A percentile compares a stretch with the other conserved stretches of the same genome.
Conservation (phyloP, 306 rosid species). For the Fragaria iinumae region DNA sequence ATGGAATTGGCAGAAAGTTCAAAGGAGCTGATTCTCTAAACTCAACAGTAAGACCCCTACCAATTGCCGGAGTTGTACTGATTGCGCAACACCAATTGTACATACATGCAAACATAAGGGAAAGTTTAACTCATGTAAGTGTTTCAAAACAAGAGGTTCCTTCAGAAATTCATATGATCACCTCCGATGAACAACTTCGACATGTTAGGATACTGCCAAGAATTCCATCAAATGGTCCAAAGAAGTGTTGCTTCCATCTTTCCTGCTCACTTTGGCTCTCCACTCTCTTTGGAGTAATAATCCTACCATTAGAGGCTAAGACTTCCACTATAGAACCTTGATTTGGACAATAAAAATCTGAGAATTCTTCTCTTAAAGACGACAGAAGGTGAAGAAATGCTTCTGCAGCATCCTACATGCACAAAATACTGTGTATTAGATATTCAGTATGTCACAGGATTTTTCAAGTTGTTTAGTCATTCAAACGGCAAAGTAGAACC, state of each 20-base stretch:
- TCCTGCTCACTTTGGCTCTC: slow-evolving; percentile 53
- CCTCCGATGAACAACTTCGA: slow-evolving; percentile 85
- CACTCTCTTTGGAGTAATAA: slow-evolving; percentile 48
- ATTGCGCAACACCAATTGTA: background rate
- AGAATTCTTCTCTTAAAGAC: slow-evolving; percentile 76
- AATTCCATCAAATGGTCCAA: slow-evolving; percentile 94
- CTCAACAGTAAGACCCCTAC: background rate
- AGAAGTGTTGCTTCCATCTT: slow-evolving; percentile 67
- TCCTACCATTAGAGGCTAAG: slow-evolving; percentile 57
- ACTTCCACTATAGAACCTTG: slow-evolving; percentile 57
- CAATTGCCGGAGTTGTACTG: background rate
- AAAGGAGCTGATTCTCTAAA: slow-evolving; percentile 7
- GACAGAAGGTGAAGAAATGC: slow-evolving; percentile 80
- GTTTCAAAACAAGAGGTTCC: slow-evolving; percentile 7
- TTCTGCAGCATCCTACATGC: slow-evolving; percentile 89
- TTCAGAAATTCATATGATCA: slow-evolving; percentile 29
- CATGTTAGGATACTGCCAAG: slow-evolving; percentile 85
- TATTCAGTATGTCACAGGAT: slow-evolving; percentile 7
- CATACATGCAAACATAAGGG: background rate
- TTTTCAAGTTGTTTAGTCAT: slow-evolving; percentile 7
- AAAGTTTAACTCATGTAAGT: background rate
- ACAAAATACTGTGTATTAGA: slow-evolving; percentile 23
- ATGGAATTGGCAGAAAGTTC: background rate
- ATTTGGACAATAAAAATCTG: slow-evolving; percentile 58
- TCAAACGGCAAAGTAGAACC: slow-evolving; percentile 36